Evolutionary conservation across 768 basidiomycete species (phyloP), one percentile per base, ranked within the genome.

Genomic region (Tulasnella sp.): DNA sequence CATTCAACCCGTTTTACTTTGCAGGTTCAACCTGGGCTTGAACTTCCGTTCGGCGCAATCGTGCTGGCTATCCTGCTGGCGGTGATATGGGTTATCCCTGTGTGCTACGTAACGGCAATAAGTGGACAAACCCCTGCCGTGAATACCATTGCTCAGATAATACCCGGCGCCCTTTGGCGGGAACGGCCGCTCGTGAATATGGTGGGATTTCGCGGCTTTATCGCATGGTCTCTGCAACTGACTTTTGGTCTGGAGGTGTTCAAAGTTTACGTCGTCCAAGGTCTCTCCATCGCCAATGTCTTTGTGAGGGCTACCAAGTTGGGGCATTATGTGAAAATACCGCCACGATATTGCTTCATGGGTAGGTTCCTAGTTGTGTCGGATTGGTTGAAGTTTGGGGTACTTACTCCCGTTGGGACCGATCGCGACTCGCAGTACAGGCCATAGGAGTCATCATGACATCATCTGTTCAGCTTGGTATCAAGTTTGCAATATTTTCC

Each of bases 311-410:
- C 85, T 29, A 80, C 85, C 23, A 85, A 85, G 77, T 78, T 82
- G n/a, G 87, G 87, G 0, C 87, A 88, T 81, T 88, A 88, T 81
- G 85, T 87, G 82, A 88, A 88, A 81, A 81, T 87, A 2, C 86
- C 87, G 7, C 87, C 87, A 6, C 81, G 87, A 9, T 81, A 82
- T 0, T 84, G 85, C 0, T 88, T 88, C 80, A 70, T 81, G 81
- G 5, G 39, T 23, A 23, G 20, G 74, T 26, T 16, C 20, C 48
- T 6, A 3, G 20, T 48, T 48, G 20, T 23, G 48, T 10, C 7
- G 42, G 48, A 48, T 6, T 0, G 35, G 37, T 78, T 32, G 37
- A 15, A 37, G 71, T 48, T 48, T 48, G 5, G 48, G 10, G 48
- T 23, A 7, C 18, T 20, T 3, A 13, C 32, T n/a, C 23, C 42